phyloP scores from a whole-genome alignment of 2,329 filamentous ascomycete species.

The Neocatenulostroma microsporum region DNA sequence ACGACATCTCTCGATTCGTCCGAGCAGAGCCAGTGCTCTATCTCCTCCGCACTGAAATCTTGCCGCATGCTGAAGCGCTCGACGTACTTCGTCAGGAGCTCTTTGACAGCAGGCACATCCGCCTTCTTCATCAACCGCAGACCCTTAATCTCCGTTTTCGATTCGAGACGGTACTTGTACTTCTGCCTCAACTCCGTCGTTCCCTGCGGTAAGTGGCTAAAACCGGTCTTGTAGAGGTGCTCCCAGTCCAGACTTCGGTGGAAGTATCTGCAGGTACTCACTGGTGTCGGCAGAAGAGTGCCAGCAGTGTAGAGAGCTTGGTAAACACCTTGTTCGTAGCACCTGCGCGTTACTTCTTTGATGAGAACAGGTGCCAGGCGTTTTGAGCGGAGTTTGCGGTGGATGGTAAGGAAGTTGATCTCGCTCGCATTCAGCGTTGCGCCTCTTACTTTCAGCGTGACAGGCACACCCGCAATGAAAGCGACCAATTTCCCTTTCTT shows the following conservation, averaged over 20 bases:
- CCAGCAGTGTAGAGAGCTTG: slow-evolving; percentile 96
- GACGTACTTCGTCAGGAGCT: slow-evolving; percentile 69
- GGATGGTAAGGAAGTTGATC: slow-evolving; percentile 96
- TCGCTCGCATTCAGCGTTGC: slow-evolving; percentile 72
- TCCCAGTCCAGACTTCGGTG: slow-evolving; percentile 92
- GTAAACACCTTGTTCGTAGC: slow-evolving; percentile 78
- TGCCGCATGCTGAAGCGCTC: slow-evolving; percentile 76
- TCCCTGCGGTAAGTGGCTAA: slow-evolving; percentile 75
- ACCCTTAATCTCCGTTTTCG: slow-evolving; percentile 60
- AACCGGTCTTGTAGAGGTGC: slow-evolving; percentile 90
- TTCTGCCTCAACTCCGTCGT: slow-evolving; percentile 83
- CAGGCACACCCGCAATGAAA: slow-evolving; percentile 90
- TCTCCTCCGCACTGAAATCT: slow-evolving; percentile 69
- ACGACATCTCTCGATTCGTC: slow-evolving; percentile 72
- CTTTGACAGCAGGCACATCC: slow-evolving; percentile 68
- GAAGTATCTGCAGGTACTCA: slow-evolving; percentile 91
- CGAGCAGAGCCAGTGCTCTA: slow-evolving; percentile 80
- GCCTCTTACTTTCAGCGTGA: slow-evolving; percentile 70
- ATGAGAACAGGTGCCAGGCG: slow-evolving; percentile 89
- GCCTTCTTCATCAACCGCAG: slow-evolving; percentile 71
- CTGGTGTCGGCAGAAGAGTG: slow-evolving; percentile 79
- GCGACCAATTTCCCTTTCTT: slow-evolving; percentile 82
- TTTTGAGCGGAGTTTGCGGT: slow-evolving; percentile 95
- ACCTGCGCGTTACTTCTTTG: slow-evolving; percentile 91
- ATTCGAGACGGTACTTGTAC: slow-evolving; percentile 72